Percentiles rank a stretch among this genome's conserved stretches.
Conservation (phyloP, 805 yeast genomes). For the Metschnikowia proteae region DNA sequence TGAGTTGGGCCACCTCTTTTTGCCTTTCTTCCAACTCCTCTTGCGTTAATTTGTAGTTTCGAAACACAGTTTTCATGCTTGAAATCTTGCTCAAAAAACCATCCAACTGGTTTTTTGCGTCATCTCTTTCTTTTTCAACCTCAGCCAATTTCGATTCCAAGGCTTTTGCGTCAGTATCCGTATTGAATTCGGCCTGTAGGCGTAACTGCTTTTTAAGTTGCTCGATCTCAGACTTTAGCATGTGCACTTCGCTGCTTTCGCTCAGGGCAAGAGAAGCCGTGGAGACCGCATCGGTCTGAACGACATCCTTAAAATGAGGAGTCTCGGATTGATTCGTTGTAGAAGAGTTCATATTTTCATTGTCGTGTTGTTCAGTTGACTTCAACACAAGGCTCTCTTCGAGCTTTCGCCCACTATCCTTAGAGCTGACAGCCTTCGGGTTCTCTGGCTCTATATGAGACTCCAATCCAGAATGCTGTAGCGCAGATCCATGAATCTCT, state of each 20-base stretch:
- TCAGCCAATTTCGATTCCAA: conserved; percentile 9
- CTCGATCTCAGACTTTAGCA: conserved; percentile 1
- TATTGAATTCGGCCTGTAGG: neutral
- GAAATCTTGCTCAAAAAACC: conserved; percentile 58
- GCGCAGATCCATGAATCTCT: neutral
- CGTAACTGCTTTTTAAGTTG: conserved; percentile 4
- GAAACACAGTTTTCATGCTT: conserved; percentile 69
- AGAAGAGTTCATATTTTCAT: neutral
- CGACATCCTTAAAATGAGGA: neutral
- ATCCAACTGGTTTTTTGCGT: conserved; percentile 57
- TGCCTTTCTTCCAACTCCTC: conserved; percentile 47
- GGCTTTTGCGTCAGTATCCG: neutral
- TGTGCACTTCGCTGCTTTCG: neutral
- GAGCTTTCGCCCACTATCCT: neutral
- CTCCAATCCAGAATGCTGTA: neutral
- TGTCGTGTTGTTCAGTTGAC: neutral
- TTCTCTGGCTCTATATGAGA: neutral
- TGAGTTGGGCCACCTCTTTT: conserved; percentile 7
- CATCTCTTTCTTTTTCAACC: conserved; percentile 46
- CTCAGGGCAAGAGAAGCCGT: neutral
- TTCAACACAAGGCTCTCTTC: neutral
- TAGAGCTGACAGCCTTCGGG: neutral
- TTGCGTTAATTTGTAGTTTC: conserved; percentile 69
- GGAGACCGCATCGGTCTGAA: neutral
- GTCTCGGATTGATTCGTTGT: neutral